These are phyloP conservation scores for Striga hermonthica DNA, from an alignment of 305 asterid genomes.

Conservation along the genomic window DNA sequence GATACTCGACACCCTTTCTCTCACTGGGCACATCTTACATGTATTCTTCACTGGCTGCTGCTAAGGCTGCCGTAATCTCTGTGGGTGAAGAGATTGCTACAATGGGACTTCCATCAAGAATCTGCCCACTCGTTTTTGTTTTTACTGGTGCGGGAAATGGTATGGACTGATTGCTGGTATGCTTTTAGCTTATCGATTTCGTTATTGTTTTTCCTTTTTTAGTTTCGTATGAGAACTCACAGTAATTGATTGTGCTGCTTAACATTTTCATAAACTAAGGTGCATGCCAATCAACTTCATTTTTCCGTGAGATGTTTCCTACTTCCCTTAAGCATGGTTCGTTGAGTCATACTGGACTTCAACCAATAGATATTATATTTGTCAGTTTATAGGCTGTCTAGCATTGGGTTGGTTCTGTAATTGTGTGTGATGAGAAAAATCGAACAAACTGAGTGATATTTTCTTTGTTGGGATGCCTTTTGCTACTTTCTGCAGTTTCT, in stretches of 20 bases:
- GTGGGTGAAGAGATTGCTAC: conserved; percentile 95
- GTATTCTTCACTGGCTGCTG: conserved; percentile 94
- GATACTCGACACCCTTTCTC: conserved; percentile 92
- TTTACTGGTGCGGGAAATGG: conserved; percentile 95
- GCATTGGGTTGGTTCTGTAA: not conserved
- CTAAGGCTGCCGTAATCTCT: conserved; percentile 91
- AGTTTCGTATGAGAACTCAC: not conserved
- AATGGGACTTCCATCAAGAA: conserved; percentile 74
- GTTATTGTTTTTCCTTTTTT: not conserved
- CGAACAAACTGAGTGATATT: conserved; percentile 7
- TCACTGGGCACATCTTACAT: conserved; percentile 89
- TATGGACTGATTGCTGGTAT: conserved; percentile 31
- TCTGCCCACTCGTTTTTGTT: conserved; percentile 89
- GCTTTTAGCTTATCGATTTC: conserved; percentile 6
- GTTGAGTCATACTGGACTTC: conserved; percentile 16
- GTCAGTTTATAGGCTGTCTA: no score
- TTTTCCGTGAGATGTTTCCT: conserved; percentile 1
- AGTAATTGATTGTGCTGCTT: conserved; percentile 2
- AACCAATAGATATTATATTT: not conserved
- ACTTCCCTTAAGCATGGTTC: conserved; percentile 2
- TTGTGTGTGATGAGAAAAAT: not conserved
- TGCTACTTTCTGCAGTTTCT: conserved; percentile 51
- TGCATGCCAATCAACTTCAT: conserved; percentile 8
- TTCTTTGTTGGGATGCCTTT: not conserved
- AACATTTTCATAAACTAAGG: not conserved